Evolutionary conservation across 345 rosid species (phyloP).

Genomic region (Camelina sativa): DNA sequence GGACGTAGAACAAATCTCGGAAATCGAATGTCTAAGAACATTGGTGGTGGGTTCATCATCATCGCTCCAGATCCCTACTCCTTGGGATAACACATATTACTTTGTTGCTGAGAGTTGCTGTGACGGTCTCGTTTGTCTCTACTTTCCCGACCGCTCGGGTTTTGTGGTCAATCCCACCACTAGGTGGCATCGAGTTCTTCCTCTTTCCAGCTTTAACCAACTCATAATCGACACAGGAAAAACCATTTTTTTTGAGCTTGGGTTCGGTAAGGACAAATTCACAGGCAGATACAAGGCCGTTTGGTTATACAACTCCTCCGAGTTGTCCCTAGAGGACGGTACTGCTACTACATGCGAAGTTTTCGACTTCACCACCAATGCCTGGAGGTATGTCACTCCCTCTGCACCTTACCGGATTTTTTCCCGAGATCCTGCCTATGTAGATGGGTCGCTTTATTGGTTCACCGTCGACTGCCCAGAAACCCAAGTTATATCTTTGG

Average conservation of each 20-base stretch:
- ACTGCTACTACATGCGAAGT: constrained; percentile 3
- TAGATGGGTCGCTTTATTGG: background rate
- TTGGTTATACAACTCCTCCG: constrained; percentile 5
- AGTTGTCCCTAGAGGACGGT: background rate
- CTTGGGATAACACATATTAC: background rate
- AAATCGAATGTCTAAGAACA: background rate
- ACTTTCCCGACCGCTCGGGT: background rate
- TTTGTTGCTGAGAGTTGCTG: background rate
- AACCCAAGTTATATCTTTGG: background rate
- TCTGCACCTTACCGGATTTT: background rate
- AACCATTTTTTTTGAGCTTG: background rate
- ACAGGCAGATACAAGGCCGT: background rate
- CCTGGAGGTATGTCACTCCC: background rate
- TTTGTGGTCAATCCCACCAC: background rate
- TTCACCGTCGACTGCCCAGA: background rate
- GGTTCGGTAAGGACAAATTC: constrained; percentile 1
- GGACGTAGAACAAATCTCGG: too few species aligned
- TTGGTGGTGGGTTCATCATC: background rate
- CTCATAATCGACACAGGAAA: background rate
- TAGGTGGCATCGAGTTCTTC: background rate
- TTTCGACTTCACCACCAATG: background rate
- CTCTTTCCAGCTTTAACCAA: background rate
- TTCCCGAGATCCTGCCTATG: background rate
- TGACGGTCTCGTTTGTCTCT: background rate
- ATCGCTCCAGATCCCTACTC: background rate